Conservation (phyloP, 148 eudicot genomes). For the Selenicereus undatus region DNA sequence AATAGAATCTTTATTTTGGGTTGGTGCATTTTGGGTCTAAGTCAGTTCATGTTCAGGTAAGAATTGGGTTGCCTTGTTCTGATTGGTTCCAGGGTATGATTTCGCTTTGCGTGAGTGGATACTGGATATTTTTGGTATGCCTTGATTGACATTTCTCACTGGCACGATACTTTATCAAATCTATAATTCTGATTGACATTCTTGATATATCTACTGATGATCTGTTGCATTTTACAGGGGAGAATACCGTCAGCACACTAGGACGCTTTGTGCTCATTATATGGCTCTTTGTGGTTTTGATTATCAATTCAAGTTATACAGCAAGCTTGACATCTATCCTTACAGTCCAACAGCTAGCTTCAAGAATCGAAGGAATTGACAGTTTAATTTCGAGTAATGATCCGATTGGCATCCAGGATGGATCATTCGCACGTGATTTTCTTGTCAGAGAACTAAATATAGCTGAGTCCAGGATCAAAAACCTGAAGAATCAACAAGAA, state of each 20-base stretch:
- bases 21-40: background rate
- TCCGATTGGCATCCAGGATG: constrained; percentile 81
- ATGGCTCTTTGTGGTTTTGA: constrained; percentile 81
- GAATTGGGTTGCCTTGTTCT: too few species aligned
- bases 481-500: constrained; percentile 37
- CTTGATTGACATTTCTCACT: too few species aligned
- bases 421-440: constrained; percentile 73
- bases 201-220: background rate
- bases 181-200: background rate
- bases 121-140: too few species aligned
- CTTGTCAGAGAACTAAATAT: constrained; percentile 53
- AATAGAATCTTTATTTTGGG: background rate
- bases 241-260: constrained; percentile 66
- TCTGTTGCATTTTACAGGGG: constrained; percentile 42
- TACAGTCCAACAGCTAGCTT: constrained; percentile 70
- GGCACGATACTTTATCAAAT: background rate
- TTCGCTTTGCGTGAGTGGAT: too few species aligned
- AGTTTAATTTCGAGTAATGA: constrained; percentile 55
- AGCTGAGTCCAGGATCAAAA: constrained; percentile 48
- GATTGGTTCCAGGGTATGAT: too few species aligned
- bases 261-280: constrained; percentile 69
- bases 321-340: constrained; percentile 92
- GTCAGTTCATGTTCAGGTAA: background rate
- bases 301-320: constrained; percentile 87
- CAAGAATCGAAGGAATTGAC: constrained; percentile 68